phyloP scores from a whole-genome alignment of 1,139 yeast genomes.

The Ashbya aceris region DNA sequence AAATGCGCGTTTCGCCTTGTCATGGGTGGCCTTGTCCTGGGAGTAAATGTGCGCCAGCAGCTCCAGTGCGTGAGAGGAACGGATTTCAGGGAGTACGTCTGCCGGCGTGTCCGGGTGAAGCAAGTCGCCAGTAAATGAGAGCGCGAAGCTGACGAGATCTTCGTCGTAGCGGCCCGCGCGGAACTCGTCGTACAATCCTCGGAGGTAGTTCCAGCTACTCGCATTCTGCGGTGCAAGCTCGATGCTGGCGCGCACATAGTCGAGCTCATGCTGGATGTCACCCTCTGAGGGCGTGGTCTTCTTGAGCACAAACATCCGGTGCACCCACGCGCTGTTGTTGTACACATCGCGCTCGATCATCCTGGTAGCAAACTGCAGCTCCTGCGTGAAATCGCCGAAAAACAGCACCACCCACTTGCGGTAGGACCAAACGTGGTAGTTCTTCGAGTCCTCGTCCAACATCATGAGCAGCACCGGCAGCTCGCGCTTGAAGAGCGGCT shows the following conservation, averaged over 20 bases:
- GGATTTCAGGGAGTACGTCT: constrained; percentile 25
- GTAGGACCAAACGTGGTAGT: constrained; percentile 95
- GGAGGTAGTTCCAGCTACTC: constrained; percentile 79
- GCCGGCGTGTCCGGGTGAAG: constrained; percentile 10
- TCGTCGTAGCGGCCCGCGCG: constrained; percentile 22
- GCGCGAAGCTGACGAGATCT: constrained; percentile 39
- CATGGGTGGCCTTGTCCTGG: constrained; percentile 22
- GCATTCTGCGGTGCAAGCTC: constrained; percentile 67
- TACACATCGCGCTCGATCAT: constrained; percentile 56
- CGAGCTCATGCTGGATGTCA: constrained; percentile 16
- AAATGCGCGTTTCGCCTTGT: constrained; percentile 38
- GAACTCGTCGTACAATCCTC: constrained; percentile 45
- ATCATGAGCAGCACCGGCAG: constrained; percentile 53
- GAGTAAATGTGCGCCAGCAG: constrained; percentile 45
- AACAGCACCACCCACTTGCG: constrained; percentile 66
- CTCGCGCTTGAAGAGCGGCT: constrained; percentile 46
- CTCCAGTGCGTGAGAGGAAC: constrained; percentile 61
- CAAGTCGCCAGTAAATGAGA: constrained; percentile 32
- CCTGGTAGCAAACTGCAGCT: constrained; percentile 43
- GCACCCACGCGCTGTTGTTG: constrained; percentile 93
- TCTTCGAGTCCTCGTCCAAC: constrained; percentile 72
- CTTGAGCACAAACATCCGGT: constrained; percentile 51
- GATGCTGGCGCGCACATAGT: constrained; percentile 32
- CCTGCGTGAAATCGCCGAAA: constrained; percentile 42
- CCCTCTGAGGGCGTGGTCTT: constrained; percentile 13